A percentile compares a stretch with the other conserved stretches of the same genome.
Conservation (phyloP, 495 filamentous ascomycete species). For the Lasiosphaeris hirsuta region DNA sequence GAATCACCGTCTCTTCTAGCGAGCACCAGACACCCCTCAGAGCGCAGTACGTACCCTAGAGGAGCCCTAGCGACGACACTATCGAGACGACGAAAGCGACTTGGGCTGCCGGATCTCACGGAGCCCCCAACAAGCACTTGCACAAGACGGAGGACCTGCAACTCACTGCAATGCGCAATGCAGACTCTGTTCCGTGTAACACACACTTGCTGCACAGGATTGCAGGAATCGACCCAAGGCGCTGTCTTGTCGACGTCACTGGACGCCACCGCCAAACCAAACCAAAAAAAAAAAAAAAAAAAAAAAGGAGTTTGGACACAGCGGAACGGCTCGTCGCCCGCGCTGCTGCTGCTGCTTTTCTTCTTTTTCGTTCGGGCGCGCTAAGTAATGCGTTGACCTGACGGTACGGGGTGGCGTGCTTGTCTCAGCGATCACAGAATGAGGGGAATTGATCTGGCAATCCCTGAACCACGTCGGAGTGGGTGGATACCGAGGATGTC, state of each 20-base stretch:
- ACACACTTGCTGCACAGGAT: conserved; percentile 16
- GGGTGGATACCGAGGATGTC: not conserved
- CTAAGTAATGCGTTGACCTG: too few species aligned
- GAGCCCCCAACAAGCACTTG: not conserved
- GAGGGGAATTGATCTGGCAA: too few species aligned
- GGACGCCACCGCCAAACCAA: not conserved
- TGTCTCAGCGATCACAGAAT: too few species aligned
- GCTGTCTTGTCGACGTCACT: conserved; percentile 26
- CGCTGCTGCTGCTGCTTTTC: too few species aligned
- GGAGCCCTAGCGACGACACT: not conserved
- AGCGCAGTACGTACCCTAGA: conserved; percentile 6
- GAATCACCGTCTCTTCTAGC: too few species aligned
- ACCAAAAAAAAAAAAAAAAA: too few species aligned
- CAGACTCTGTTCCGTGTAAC: conserved; percentile 14
- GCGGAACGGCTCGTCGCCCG: not conserved
- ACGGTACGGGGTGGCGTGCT: too few species aligned
- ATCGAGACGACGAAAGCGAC: not conserved
- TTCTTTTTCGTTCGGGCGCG: too few species aligned
- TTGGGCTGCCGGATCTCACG: conserved; percentile 8
- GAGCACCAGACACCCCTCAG: not conserved
- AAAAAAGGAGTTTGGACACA: conserved; percentile 3
- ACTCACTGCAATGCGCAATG: conserved; percentile 1
- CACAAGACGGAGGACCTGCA: conserved; percentile 2
- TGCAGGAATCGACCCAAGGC: conserved; percentile 20
- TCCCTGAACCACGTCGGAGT: too few species aligned